Base-by-base conservation (phyloP, 1,139 yeast species). In the Suhomyces kunorum region DNA sequence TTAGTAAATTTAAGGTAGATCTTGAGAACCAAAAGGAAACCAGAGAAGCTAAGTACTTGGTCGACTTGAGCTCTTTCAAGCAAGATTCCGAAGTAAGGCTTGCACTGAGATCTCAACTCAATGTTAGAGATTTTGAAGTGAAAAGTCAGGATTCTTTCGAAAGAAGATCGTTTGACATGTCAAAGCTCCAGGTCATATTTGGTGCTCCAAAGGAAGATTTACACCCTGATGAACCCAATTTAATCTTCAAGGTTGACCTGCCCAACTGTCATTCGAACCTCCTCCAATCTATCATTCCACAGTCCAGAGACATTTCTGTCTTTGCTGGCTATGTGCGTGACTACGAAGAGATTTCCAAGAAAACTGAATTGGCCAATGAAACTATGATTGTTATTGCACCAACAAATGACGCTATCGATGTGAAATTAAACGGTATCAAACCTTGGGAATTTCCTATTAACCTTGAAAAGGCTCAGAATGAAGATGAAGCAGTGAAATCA, bases 361-460 rank as follows among this genome's bases (percentile, higher is more conserved):
- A 64, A 47, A 74, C 78, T 37, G 80, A 73, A 36, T 51, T 57
- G 24, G 50, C 59, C 17, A 47, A 59, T 20, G 59, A 59, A 44
- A 55, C 66, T 30, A 61, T 78, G 61, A 67, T 76, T 47, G 63
- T 83, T 6, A 72, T 83, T 51, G 82, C 87, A 3, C 89, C 90
- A 6, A 65, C 76, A 2, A 76, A 83, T 53, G 58, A 59, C 15
- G 86, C 86, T 4, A 64, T 83, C 19, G 61, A 54, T 25, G 45
- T 44, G 23, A 59, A 62, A 57, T 48, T 59, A 51, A 25, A 55
- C 61, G 59, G 56, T 43, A 34, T 60, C 45, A 83, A 83, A 53
- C 89, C 89, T 25, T 83, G 89, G 89, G 80, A 81, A 53, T 83
- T 80, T 56, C 89, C 90, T 1, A 58, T 54, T 8, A 45, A 63